A percentile compares a stretch with the other conserved stretches of the same genome.
phyloP scores from a whole-genome alignment of 1,139 yeast genomes.

The Hyphopichia buzzinii region DNA sequence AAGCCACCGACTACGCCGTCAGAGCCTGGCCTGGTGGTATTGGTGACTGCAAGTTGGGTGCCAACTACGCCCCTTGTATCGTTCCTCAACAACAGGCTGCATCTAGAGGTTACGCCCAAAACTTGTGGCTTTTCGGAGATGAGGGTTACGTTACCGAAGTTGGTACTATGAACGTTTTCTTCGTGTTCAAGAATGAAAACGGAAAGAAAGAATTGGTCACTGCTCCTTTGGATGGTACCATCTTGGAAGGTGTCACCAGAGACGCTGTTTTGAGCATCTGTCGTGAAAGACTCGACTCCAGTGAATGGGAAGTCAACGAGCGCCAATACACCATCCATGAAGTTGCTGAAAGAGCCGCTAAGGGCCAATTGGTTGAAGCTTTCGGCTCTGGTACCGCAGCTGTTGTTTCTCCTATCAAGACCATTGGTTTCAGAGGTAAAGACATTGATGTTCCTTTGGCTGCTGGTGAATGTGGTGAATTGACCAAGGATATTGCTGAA shows the following conservation, averaged over 20 bases:
- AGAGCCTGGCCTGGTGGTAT: constrained; percentile 99
- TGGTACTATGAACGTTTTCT: constrained; percentile 95
- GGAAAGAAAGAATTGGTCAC: constrained; percentile 93
- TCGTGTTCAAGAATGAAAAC: constrained; percentile 69
- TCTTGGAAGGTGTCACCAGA: constrained; percentile 94
- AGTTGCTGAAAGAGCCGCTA: constrained; percentile 69
- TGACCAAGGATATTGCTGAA: constrained; percentile 69
- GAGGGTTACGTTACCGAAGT: constrained; percentile 91
- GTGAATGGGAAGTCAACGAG: constrained; percentile 79
- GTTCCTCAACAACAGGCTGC: constrained; percentile 90
- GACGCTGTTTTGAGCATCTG: constrained; percentile 80
- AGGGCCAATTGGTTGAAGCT: constrained; percentile 87
- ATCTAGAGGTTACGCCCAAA: constrained; percentile 85
- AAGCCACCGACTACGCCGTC: constrained; percentile 92
- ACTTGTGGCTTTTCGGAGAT: constrained; percentile 93
- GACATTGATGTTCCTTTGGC: constrained; percentile 73
- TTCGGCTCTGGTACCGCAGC: constrained; percentile 99
- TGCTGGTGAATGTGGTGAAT: constrained; percentile 72
- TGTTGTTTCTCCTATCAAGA: constrained; percentile 88
- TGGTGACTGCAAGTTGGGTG: constrained; percentile 94
- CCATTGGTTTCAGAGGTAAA: constrained; percentile 75
- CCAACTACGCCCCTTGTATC: constrained; percentile 94
- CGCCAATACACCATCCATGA: constrained; percentile 80
- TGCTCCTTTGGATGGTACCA: constrained; percentile 96
- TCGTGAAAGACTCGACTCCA: constrained; percentile 65